These are phyloP conservation scores for Polyrhizophydium stewartii DNA, from an alignment of 371 early-diverging fungal genomes.

Conservation along the genomic window DNA sequence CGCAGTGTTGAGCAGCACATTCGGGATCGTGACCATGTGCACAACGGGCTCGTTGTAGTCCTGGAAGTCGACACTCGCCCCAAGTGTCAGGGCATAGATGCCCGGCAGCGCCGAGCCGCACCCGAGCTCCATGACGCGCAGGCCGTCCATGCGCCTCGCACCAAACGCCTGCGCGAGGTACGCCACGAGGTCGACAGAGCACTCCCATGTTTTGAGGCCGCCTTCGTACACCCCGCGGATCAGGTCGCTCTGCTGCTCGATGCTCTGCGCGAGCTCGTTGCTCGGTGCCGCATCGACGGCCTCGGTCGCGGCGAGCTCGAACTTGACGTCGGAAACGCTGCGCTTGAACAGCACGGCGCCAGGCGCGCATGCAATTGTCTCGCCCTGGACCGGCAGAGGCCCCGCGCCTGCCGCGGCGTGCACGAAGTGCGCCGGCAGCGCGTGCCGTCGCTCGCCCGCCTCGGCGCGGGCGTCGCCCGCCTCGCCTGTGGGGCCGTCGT, in stretches of 20 bases:
- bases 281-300: conserved; percentile 39
- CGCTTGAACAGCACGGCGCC: conserved; percentile 47
- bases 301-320: conserved; percentile 71
- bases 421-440: neutral
- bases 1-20: conserved; percentile 75
- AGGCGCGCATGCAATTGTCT: neutral
- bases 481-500: neutral
- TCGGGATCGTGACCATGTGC: conserved; percentile 82
- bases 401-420: neutral
- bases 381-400: neutral
- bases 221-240: conserved; percentile 88
- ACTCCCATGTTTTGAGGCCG: conserved; percentile 96
- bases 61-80: conserved; percentile 74
- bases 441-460: neutral
- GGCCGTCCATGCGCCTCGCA: neutral
- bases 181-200: conserved; percentile 76
- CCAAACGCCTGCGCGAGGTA: conserved; percentile 20
- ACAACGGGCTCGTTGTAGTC: conserved; percentile 91
- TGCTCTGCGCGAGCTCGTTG: conserved; percentile 34
- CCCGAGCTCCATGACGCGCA: conserved; percentile 61
- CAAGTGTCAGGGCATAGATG: conserved; percentile 59
- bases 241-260: conserved; percentile 66
- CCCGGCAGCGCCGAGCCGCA: conserved; percentile 90
- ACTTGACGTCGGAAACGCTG: conserved; percentile 75
- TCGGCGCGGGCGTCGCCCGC: neutral